A percentile compares a stretch with the other conserved stretches of the same genome.
These are phyloP conservation scores for Mucor racemosus DNA, from an alignment of 371 early-diverging fungal genomes.

Conservation along the genomic window DNA sequence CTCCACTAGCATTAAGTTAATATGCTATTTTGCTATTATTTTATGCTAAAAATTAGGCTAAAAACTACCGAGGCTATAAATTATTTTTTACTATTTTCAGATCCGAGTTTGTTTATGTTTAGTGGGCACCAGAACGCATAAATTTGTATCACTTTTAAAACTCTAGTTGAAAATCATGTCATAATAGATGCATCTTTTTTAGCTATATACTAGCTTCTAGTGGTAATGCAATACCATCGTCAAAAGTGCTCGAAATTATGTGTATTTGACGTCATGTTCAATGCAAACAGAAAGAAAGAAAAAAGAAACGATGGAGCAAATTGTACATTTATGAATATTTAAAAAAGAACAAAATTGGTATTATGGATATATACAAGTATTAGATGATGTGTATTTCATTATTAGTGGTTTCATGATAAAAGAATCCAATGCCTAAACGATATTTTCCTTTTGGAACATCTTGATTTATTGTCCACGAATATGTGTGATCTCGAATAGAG, in stretches of 20 bases:
- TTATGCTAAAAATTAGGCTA: too few relatives aligned
- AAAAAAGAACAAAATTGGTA: not conserved
- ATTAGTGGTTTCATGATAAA: conserved; percentile 19
- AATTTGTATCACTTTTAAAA: conserved; percentile 3
- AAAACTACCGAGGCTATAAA: too few relatives aligned
- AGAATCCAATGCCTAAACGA: conserved; percentile 28
- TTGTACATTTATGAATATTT: too few relatives aligned
- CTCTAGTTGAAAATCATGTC: not conserved
- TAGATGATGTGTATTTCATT: not conserved
- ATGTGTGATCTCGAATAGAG: conserved; percentile 14
- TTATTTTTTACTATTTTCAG: too few relatives aligned
- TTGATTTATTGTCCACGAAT: conserved; percentile 18
- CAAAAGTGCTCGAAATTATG: not conserved
- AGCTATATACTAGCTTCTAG: too few relatives aligned
- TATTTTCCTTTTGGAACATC: conserved; percentile 24
- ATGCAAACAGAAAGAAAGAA: not conserved
- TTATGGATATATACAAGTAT: not conserved
- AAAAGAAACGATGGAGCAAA: too few relatives aligned
- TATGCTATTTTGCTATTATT: too few relatives aligned
- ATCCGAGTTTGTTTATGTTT: not conserved
- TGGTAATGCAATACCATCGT: not conserved
- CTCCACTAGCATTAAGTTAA: too few relatives aligned
- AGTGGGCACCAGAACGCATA: too few relatives aligned
- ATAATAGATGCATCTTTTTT: not conserved
- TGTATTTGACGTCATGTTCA: conserved; percentile 10